Evolutionary conservation across 2,329 filamentous ascomycete genomes (phyloP).

Genomic region (Hypoxylon sp.): DNA sequence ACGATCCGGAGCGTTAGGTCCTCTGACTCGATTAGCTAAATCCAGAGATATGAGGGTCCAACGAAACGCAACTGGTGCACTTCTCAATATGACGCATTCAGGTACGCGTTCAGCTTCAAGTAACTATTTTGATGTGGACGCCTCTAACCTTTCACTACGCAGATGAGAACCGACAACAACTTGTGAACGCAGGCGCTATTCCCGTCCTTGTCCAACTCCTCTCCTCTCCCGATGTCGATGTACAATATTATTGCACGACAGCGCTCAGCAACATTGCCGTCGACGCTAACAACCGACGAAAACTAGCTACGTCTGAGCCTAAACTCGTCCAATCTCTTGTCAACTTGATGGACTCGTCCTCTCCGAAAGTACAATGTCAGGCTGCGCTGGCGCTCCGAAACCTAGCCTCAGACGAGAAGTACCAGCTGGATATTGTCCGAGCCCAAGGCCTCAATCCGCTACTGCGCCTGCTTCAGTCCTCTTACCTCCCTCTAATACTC

Average conservation of each 20-base stretch:
- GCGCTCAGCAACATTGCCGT: slow-evolving; percentile 99
- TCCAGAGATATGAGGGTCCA: slow-evolving; percentile 99
- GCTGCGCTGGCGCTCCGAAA: slow-evolving; percentile 94
- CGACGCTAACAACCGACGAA: slow-evolving; percentile 89
- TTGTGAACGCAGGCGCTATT: slow-evolving; percentile 97
- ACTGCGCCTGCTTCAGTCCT: slow-evolving; percentile 90
- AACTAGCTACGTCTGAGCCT: slow-evolving; percentile 89
- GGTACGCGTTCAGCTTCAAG: slow-evolving; percentile 67
- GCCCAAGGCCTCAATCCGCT: slow-evolving; percentile 87
- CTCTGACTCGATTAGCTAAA: slow-evolving; percentile 91
- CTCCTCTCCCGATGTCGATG: slow-evolving; percentile 92
- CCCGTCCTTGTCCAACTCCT: slow-evolving; percentile 96
- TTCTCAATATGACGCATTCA: slow-evolving; percentile 99
- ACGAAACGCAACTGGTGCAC: slow-evolving; percentile 93
- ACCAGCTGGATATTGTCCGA: slow-evolving; percentile 96
- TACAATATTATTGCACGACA: slow-evolving; percentile 99
- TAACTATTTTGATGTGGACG: background rate
- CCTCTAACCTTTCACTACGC: slow-evolving; percentile 36
- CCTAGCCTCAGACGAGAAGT: slow-evolving; percentile 96
- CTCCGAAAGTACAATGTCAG: slow-evolving; percentile 97
- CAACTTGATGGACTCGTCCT: slow-evolving; percentile 96
- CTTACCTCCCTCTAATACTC: slow-evolving; percentile 93
- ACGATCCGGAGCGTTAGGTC: slow-evolving; percentile 89
- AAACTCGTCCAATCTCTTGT: slow-evolving; percentile 94
- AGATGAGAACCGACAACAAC: slow-evolving; percentile 98